Conservation (phyloP, 306 rosid species). For the Cicer chorassanicum region DNA sequence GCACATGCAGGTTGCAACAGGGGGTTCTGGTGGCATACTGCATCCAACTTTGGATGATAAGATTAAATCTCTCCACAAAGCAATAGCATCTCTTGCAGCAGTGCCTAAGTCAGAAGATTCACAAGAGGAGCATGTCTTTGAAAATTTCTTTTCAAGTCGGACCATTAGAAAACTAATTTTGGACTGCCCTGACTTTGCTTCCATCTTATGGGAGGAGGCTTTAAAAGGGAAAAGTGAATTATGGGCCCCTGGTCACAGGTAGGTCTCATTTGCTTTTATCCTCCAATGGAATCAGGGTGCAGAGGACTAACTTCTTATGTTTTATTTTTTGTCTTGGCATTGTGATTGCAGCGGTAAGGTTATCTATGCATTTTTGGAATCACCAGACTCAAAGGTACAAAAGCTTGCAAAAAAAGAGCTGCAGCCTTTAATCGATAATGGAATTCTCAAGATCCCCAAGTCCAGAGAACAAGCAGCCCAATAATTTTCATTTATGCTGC, state of each 20-base stretch:
- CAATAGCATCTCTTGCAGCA: slow-evolving; percentile 74
- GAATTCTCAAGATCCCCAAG: slow-evolving; percentile 57
- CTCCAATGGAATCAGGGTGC: slow-evolving; percentile 1
- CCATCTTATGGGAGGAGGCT: slow-evolving; percentile 80
- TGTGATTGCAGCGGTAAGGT: slow-evolving; percentile 77
- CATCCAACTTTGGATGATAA: slow-evolving; percentile 69
- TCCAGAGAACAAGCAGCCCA: slow-evolving; percentile 41
- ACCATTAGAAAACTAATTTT: slow-evolving; percentile 79
- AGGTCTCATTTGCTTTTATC: slow-evolving; percentile 25
- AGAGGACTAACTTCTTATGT: slow-evolving; percentile 30
- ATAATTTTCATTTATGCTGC: slow-evolving; percentile 34
- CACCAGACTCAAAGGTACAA: slow-evolving; percentile 61
- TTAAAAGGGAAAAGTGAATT: slow-evolving; percentile 71
- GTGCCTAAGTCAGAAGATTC: slow-evolving; percentile 66
- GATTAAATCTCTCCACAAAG: slow-evolving; percentile 65
- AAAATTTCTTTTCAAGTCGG: slow-evolving; percentile 88
- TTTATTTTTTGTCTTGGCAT: slow-evolving; percentile 17
- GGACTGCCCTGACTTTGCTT: slow-evolving; percentile 83
- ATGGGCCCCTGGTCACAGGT: slow-evolving; percentile 93
- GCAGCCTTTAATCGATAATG: slow-evolving; percentile 71
- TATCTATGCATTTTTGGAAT: slow-evolving; percentile 78
- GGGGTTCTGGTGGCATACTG: slow-evolving; percentile 85
- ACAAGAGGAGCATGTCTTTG: slow-evolving; percentile 77
- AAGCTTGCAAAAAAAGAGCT: slow-evolving; percentile 65
- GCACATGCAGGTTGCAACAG: slow-evolving; percentile 66